Evolutionary conservation across 331 rosid species (phyloP), one percentile per base, ranked within the genome.

Genomic region (Rosa hybrid): DNA sequence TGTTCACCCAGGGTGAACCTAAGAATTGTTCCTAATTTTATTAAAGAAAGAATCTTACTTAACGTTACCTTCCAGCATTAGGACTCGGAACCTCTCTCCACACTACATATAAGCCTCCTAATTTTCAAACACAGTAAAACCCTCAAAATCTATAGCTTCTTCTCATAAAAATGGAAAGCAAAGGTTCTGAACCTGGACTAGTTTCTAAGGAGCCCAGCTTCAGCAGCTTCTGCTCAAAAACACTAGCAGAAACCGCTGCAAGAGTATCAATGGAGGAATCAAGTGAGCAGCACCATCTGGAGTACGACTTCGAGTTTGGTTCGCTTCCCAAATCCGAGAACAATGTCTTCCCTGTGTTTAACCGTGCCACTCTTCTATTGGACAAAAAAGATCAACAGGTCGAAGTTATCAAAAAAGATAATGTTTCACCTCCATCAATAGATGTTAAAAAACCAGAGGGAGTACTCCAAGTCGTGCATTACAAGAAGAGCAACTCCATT

Each of bases 141-240:
- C 64, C 30, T n/a, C 30, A 5, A 25, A 60, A 60, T 60, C 27
- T 8, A n/a, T 57, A 57, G 64, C 39, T 63, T 12, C 42, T 25
- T 25, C 42, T 63, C 41, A 27, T 20, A 63, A 63, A 6, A 6
- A 63, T 27, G 69, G 69, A 63, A 27, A 27, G 38, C 69, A 30
- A 63, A 63, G n/a, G 9, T 27, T 63, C 34, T 5, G 69, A 9
- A 63, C 18, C 34, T 5, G 69, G 20, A 63, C 18, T 23, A 27
- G 8, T 27, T 62, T 63, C 4, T 5, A 30, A 14, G 18, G 69
- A 63, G 42, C 69, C 69, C 3, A 63, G 69, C 42, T 63, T 63
- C 42, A 62, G 68, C 68, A 63, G 42, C 69, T 63, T 27, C 69
- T 63, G 41, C 69, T 63, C 69, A 21, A 57, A 57, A 14, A 21